A percentile compares a stretch with the other conserved stretches of the same genome.
These are phyloP conservation scores for Mycocentrospora acerina DNA, from an alignment of 2,329 filamentous ascomycete genomes.

Conservation along the genomic window DNA sequence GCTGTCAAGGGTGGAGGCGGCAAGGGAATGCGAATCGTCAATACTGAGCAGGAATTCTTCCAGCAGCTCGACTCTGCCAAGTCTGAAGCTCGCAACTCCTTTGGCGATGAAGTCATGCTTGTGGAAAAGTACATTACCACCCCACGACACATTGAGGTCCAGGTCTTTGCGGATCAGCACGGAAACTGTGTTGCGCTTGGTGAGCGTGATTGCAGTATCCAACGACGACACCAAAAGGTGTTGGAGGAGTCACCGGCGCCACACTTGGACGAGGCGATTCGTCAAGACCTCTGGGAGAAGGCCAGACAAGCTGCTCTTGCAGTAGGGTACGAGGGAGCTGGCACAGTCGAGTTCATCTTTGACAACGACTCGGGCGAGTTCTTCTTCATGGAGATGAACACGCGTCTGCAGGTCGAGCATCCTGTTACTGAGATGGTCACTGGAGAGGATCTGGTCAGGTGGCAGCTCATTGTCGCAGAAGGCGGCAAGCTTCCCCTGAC, in stretches of 20 bases:
- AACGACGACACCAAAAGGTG: slow-evolving; percentile 66
- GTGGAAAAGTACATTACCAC: slow-evolving; percentile 70
- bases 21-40: slow-evolving; percentile 70
- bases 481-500: slow-evolving; percentile 67
- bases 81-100: slow-evolving; percentile 64
- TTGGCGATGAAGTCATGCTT: slow-evolving; percentile 66
- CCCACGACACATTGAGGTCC: slow-evolving; percentile 67
- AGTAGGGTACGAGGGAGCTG: slow-evolving; percentile 66
- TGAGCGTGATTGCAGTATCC: slow-evolving; percentile 67
- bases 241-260: slow-evolving; percentile 67
- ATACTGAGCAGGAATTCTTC: slow-evolving; percentile 58
- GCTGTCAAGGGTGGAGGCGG: slow-evolving; percentile 66
- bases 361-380: slow-evolving; percentile 71
- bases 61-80: slow-evolving; percentile 65
- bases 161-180: slow-evolving; percentile 66
- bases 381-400: slow-evolving; percentile 66
- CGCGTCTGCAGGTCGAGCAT: slow-evolving; percentile 82
- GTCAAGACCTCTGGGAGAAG: slow-evolving; percentile 67
- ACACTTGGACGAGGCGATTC: slow-evolving; percentile 59
- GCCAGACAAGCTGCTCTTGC: slow-evolving; percentile 63
- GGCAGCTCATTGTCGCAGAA: slow-evolving; percentile 88
- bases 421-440: slow-evolving; percentile 90
- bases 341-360: slow-evolving; percentile 70
- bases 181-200: slow-evolving; percentile 66
- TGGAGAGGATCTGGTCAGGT: slow-evolving; percentile 80